phyloP scores from a whole-genome alignment of 306 rosid genomes.

The Quercus rubra region DNA sequence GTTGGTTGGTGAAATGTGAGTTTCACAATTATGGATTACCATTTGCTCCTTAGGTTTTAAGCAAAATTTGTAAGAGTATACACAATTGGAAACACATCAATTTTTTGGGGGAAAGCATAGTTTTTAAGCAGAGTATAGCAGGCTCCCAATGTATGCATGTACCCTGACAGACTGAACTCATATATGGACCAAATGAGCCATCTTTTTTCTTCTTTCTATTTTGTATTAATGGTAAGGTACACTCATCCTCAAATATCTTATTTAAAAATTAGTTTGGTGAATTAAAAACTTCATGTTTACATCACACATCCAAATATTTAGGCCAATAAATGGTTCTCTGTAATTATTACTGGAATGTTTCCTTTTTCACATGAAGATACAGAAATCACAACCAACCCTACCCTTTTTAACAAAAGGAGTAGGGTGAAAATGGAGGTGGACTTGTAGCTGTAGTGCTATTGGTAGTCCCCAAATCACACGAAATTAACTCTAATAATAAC shows the following conservation, averaged over 20 bases:
- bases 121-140: too few relatives aligned
- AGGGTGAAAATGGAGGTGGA: background rate
- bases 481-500: constrained; percentile 2
- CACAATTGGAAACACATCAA: background rate
- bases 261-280: background rate
- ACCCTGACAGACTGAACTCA: too few relatives aligned
- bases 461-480: background rate
- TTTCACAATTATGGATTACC: constrained; percentile 47
- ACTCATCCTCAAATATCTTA: background rate
- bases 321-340: background rate
- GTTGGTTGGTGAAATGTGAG: constrained; percentile 75
- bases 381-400: background rate
- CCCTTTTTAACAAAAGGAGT: background rate
- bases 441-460: constrained; percentile 5
- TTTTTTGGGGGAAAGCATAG: background rate
- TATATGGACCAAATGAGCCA: too few relatives aligned
- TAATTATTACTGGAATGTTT: background rate
- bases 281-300: background rate
- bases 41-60: constrained; percentile 58
- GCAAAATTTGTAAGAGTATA: constrained; percentile 41
- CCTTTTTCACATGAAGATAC: background rate
- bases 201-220: too few relatives aligned
- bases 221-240: too few relatives aligned
- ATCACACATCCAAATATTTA: background rate
- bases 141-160: too few relatives aligned